Base-by-base conservation (phyloP, 1,139 yeast species). In the Saccharomyces hybrid region DNA sequence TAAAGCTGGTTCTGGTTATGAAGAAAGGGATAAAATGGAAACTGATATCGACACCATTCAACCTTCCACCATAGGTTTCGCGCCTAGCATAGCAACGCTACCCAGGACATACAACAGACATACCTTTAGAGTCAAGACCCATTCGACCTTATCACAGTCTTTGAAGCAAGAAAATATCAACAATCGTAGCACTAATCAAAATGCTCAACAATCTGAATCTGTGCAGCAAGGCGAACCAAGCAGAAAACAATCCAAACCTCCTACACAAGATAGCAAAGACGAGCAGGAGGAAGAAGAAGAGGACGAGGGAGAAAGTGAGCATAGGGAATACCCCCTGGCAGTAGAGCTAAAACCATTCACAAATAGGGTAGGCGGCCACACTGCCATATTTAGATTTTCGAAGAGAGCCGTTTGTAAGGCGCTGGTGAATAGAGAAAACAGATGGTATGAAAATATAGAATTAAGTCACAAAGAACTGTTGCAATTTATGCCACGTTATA, bases 331-430 rank as follows among this genome's bases (percentile, higher is more conserved):
- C 61, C 88, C 90, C 1, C 72, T 84, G 49, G 84, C 96, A 0
- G 96, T 90, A 1, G 97, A 90, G 67, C 73, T 91, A 55, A 82
- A 88, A 52, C 97, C 96, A 1, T 91, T 87, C 72, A 83, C 85
- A 60, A 91, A 93, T 67, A 88, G 88, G 66, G 99, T 95, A 5
- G 99, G 99, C 7, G 99, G 99, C 0, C 99, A 95, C 69, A 93
- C 97, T 0, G 97, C 98, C 1, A 90, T 95, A 50, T 95, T 93
- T 72, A 79, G 93, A 59, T 93, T 93, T 67, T 86, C 96, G 7
- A 86, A 84, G 62, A 77, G 88, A 55, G 98, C 98, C 0, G 97
- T 95, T n/a, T 93, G 99, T 71, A 95, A 95, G 70, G 95, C 95
- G 0, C 74, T 93, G 58, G 88, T 90, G 59, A 89, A 89, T 64